Percentiles rank a stretch among this genome's conserved stretches.
phyloP scores from a whole-genome alignment of 148 eudicot species.

The Oxyria digyna region DNA sequence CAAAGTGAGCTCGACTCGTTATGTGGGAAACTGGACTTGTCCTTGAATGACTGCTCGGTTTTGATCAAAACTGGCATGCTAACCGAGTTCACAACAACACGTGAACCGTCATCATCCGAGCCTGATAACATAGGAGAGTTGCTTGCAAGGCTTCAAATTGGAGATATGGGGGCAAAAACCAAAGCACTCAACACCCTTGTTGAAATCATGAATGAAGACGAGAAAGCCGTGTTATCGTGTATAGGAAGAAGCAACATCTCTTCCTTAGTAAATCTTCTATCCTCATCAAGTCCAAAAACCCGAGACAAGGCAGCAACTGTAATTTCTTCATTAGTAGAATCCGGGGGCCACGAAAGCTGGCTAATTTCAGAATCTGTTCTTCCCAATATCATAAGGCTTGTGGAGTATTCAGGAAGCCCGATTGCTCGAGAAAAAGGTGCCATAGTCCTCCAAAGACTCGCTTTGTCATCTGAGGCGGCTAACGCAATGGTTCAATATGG shows the following conservation, averaged over 20 bases:
- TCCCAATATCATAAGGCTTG: constrained; percentile 69
- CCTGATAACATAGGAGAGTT: constrained; percentile 48
- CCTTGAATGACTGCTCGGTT: constrained; percentile 65
- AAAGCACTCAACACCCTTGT: constrained; percentile 62
- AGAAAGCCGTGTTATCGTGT: constrained; percentile 42
- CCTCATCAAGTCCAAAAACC: constrained; percentile 60
- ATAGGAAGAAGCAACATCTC: constrained; percentile 65
- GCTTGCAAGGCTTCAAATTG: constrained; percentile 89
- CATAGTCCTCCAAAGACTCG: constrained; percentile 68
- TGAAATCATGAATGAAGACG: constrained; percentile 75
- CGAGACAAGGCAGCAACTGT: constrained; percentile 63
- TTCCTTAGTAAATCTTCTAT: constrained; percentile 67
- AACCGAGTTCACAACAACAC: constrained; percentile 46
- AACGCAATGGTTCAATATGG: constrained; percentile 61
- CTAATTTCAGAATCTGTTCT: constrained; percentile 78
- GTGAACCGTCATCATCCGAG: constrained; percentile 19
- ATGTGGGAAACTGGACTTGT: constrained; percentile 61
- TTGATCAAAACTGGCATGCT: constrained; percentile 80
- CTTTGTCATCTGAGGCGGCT: constrained; percentile 51
- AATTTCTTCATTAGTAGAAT: constrained; percentile 63
- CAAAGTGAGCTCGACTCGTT: constrained; percentile 83
- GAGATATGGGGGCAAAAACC: constrained; percentile 73
- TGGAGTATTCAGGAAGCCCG: constrained; percentile 59
- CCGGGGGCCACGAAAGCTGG: constrained; percentile 67
- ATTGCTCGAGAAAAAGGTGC: constrained; percentile 65